Evolutionary conservation across 805 yeast species (phyloP).

Genomic region (Saccharomycopsis synnaedendra): DNA sequence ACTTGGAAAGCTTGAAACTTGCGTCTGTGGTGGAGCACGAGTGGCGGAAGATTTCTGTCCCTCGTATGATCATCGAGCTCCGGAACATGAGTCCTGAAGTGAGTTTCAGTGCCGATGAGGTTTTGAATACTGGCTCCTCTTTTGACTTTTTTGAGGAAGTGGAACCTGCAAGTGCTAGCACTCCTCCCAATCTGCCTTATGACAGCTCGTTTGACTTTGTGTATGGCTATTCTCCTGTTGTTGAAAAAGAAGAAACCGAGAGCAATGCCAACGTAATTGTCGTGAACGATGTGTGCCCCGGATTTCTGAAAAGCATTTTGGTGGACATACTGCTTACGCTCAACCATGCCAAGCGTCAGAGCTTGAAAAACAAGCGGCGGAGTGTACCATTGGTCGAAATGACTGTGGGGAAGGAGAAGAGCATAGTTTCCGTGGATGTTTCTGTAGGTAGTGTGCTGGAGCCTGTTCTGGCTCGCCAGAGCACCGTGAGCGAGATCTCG

Average conservation of each 20-base stretch:
- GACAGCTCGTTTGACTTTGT: background rate
- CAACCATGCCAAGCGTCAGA: background rate
- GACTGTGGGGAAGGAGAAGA: background rate
- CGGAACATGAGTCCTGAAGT: slow-evolving; percentile 3
- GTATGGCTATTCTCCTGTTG: background rate
- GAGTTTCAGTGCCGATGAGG: slow-evolving; percentile 4
- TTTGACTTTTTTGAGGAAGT: background rate
- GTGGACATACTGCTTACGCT: slow-evolving; percentile 1
- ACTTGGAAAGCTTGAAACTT: slow-evolving; percentile 2
- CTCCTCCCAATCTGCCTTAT: too few relatives aligned
- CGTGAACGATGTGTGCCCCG: slow-evolving; percentile 14
- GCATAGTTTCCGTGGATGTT: background rate
- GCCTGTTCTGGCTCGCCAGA: background rate
- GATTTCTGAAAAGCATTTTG: slow-evolving; percentile 11
- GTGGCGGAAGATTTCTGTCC: slow-evolving; percentile 10
- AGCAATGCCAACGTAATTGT: slow-evolving; percentile 1
- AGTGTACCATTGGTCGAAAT: background rate
- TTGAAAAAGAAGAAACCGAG: background rate
- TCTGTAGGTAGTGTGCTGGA: background rate
- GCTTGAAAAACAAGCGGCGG: background rate
- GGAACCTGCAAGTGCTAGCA: background rate
- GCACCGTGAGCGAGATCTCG: background rate
- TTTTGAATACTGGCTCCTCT: slow-evolving; percentile 1
- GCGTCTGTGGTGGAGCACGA: slow-evolving; percentile 1
- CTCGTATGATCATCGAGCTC: slow-evolving; percentile 9